Evolutionary conservation across 352 stramenopile species (phyloP), one percentile per base, ranked within the genome.

Genomic region (Phytophthora syringae): DNA sequence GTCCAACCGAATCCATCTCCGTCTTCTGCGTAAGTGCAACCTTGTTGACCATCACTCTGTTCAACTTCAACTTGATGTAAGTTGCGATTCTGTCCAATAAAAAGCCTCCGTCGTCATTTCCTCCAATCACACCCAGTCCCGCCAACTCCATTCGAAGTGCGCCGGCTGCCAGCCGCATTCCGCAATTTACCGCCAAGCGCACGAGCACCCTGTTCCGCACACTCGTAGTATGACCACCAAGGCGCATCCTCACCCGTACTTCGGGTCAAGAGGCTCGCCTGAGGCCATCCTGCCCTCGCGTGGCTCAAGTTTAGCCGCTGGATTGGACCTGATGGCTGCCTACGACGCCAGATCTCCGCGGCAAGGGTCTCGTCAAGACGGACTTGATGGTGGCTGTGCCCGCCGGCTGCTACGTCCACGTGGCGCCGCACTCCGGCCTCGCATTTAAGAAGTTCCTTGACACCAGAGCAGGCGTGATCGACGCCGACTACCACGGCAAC

Each of bases 371-470:
- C 39, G 89, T 99, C 60, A 98, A 98, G 76, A 99, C 98, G n/a
- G 97, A 99, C 70, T 76, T 99, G 10, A 82, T 83, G 43, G 97
- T 99, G 63, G 93, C 93, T 6, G 97, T 98, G 72, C 98, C 98
- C 7, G 53, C 77, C 3, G 94, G 95, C 42, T 98, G 92, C 53
- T 99, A 99, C 77, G 98, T 88, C 11, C 88, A 97, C 12, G 96
- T 99, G 64, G 85, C 87, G 34, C 86, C 88, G 50, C 88, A 95
- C 22, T 98, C 92, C 25, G 98, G 98, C 16, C 85, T 99, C 20
- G 96, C 97, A 15, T 83, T 95, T 52, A 99, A 99, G 77, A 98
- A 99, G 57, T 98, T 98, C 60, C 99, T 99, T 64, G 97, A 99
- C 72, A 96, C 97, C 9, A 97, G 98, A 37, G 98, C 97, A 4